Percentiles rank a stretch among this genome's conserved stretches.
These are phyloP conservation scores for Penicillium concentricum DNA, from an alignment of 2,329 filamentous ascomycete genomes.

Conservation along the genomic window DNA sequence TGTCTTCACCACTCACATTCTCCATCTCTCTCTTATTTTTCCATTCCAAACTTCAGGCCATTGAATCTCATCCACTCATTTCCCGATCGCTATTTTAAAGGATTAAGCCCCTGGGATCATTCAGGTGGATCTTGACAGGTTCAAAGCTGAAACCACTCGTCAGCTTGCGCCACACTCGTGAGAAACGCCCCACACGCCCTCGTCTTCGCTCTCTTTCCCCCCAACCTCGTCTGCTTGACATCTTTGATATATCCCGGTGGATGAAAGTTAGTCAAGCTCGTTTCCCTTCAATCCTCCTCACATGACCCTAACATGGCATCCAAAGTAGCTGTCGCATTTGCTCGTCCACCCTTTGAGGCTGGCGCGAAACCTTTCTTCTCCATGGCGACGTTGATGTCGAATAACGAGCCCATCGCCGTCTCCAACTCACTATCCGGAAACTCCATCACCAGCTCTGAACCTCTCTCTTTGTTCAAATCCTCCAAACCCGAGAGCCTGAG, in stretches of 20 bases:
- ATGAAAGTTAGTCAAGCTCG: constrained; percentile 21
- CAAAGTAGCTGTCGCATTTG: constrained; percentile 32
- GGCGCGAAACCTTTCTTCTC: constrained; percentile 35
- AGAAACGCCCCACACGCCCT: constrained; percentile 37
- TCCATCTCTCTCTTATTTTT: constrained; percentile 9
- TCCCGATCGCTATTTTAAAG: constrained; percentile 31
- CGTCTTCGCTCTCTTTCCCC: constrained; percentile 19
- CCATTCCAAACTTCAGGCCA: constrained; percentile 17
- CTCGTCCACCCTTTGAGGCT: constrained; percentile 32
- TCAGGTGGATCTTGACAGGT: constrained; percentile 22
- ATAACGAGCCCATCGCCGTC: constrained; percentile 40
- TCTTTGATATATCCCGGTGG: constrained; percentile 13
- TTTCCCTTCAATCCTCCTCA: constrained; percentile 1
- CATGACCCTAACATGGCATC: constrained; percentile 37
- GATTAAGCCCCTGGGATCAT: constrained; percentile 13
- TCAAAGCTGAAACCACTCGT: constrained; percentile 40
- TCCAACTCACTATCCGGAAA: constrained; percentile 36
- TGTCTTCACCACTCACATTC: background rate
- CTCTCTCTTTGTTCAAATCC: constrained; percentile 35
- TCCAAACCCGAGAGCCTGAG: constrained; percentile 40
- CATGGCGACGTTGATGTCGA: constrained; percentile 46
- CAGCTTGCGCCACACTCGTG: constrained; percentile 48
- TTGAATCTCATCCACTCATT: constrained; percentile 18
- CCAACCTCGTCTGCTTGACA: constrained; percentile 12
- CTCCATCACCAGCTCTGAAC: constrained; percentile 32